Conservation (phyloP, 805 yeast species). For the Candida awuae region DNA sequence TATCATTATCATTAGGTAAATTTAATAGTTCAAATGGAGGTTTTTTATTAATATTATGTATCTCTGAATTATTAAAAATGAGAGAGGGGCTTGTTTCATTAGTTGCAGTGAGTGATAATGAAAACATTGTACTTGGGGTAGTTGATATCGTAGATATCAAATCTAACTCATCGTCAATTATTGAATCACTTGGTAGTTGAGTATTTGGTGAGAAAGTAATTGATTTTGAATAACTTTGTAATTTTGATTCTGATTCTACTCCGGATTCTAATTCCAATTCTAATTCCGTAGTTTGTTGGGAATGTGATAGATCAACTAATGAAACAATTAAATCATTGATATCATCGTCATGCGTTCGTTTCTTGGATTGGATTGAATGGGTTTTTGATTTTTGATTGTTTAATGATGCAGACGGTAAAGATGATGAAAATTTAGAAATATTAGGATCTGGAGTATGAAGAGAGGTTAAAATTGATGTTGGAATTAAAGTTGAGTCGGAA, state of each 20-base stretch:
- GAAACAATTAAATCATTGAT: constrained; percentile 31
- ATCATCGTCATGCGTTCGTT: constrained; percentile 28
- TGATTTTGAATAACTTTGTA: too few relatives aligned
- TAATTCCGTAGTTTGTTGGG: constrained; percentile 9
- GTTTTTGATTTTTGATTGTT: constrained; percentile 12
- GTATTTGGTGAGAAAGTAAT: too few relatives aligned
- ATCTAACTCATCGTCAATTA: constrained; percentile 21
- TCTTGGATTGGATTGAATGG: not conserved
- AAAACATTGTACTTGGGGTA: constrained; percentile 20
- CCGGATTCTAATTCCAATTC: too few relatives aligned
- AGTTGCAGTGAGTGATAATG: constrained; percentile 19
- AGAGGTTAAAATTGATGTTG: too few relatives aligned
- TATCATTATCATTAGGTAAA: constrained; percentile 4
- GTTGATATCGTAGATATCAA: constrained; percentile 21
- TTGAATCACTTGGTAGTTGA: not conserved
- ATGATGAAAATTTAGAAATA: not conserved
- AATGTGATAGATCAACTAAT: constrained; percentile 27
- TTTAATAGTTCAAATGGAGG: constrained; percentile 6
- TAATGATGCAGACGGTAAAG: not conserved
- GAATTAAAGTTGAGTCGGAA: too few relatives aligned
- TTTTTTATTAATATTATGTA: constrained; percentile 1
- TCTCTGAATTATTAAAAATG: not conserved
- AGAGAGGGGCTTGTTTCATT: constrained; percentile 24
- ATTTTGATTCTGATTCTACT: too few relatives aligned
- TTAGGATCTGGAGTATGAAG: too few relatives aligned